Evolutionary conservation across 2,329 filamentous ascomycete genomes (phyloP).

Genomic region (Onygenales sp.): DNA sequence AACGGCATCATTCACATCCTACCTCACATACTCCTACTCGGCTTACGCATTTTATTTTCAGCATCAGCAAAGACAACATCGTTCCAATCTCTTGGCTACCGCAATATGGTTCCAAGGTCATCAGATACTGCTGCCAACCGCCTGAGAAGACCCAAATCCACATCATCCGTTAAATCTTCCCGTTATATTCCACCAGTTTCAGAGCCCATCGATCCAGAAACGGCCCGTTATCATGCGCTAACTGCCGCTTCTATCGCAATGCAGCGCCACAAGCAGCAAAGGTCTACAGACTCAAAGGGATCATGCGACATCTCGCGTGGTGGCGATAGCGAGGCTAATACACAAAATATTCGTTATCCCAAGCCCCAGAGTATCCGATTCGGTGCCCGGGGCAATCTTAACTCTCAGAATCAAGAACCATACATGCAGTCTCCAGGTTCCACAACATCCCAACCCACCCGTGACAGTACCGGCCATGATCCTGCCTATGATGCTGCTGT

Average conservation of each 20-base stretch:
- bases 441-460: neutral
- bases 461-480: conserved; percentile 2
- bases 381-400: neutral
- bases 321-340: neutral
- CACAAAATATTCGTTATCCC: neutral
- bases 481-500: conserved; percentile 7
- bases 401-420: neutral
- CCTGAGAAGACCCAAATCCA: conserved; percentile 30
- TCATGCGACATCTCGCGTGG: neutral
- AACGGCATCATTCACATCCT: too few relatives aligned
- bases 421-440: neutral
- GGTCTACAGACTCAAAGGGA: neutral
- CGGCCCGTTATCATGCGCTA: conserved; percentile 26
- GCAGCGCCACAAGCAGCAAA: conserved; percentile 24
- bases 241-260: conserved; percentile 36
- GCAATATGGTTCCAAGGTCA: conserved; percentile 19
- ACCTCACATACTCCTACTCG: too few relatives aligned
- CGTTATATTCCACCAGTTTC: conserved; percentile 14
- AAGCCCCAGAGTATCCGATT: conserved; percentile 6
- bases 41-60: neutral
- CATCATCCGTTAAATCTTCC: conserved; percentile 26
- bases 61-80: neutral
- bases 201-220: conserved; percentile 21
- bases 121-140: conserved; percentile 20
- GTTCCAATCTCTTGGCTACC: neutral